phyloP scores from a whole-genome alignment of 495 filamentous ascomycete genomes.

The Aspergillus cristatus region DNA sequence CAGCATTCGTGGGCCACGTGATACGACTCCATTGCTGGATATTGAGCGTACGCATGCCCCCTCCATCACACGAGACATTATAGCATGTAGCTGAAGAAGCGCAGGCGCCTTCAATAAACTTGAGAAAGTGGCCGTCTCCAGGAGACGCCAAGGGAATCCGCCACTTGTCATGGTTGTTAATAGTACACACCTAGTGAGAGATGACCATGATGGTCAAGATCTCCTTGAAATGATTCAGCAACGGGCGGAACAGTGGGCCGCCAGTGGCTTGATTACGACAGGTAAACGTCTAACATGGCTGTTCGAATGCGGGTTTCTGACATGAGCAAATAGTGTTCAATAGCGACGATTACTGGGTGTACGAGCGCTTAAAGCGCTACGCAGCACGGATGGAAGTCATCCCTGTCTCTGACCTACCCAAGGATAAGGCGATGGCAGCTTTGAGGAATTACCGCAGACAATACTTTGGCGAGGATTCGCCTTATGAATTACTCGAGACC shows the following conservation, averaged over 20 bases:
- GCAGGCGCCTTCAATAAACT: slow-evolving; percentile 98
- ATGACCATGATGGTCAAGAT: slow-evolving; percentile 85
- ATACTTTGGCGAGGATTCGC: slow-evolving; percentile 52
- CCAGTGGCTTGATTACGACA: slow-evolving; percentile 76
- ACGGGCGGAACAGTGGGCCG: slow-evolving; percentile 91
- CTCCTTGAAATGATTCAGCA: slow-evolving; percentile 93
- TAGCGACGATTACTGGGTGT: slow-evolving; percentile 96
- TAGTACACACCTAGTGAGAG: slow-evolving; percentile 76
- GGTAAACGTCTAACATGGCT: slow-evolving; percentile 14
- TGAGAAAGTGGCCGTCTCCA: slow-evolving; percentile 79
- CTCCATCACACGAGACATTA: too few species aligned
- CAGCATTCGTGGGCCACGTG: slow-evolving; percentile 84
- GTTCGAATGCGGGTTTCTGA: background rate
- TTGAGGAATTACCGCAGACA: slow-evolving; percentile 64
- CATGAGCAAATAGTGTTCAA: slow-evolving; percentile 55
- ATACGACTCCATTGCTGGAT: slow-evolving; percentile 82
- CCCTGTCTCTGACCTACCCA: slow-evolving; percentile 70
- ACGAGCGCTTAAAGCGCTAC: slow-evolving; percentile 83
- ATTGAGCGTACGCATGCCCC: slow-evolving; percentile 92
- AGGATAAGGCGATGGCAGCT: slow-evolving; percentile 62
- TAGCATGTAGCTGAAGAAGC: too few species aligned
- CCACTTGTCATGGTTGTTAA: slow-evolving; percentile 88
- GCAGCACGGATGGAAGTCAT: slow-evolving; percentile 89
- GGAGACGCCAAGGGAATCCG: slow-evolving; percentile 44
- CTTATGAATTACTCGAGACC: slow-evolving; percentile 50